These are phyloP conservation scores for Solanum virginianum DNA, from an alignment of 257 asterid genomes.

Conservation along the genomic window DNA sequence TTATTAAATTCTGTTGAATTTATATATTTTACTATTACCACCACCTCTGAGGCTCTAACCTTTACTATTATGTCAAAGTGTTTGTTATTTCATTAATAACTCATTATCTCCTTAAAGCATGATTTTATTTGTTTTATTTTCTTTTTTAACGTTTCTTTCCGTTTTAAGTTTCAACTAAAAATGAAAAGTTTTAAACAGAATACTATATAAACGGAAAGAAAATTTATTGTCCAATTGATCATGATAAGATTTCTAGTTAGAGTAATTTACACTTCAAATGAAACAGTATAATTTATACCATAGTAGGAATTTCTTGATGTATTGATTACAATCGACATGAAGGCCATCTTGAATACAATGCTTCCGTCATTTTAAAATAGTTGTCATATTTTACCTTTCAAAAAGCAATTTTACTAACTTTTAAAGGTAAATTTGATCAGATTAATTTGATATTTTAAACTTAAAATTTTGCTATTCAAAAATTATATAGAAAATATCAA, in stretches of 20 bases:
- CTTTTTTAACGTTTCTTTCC: not conserved
- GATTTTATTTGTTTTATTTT: not conserved
- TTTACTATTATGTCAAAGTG: too few relatives aligned
- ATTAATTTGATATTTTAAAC: too few relatives aligned
- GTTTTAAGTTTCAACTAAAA: not conserved
- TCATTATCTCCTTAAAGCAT: not conserved
- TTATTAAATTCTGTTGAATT: too few relatives aligned
- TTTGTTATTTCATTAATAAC: too few relatives aligned
- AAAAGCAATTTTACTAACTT: too few relatives aligned
- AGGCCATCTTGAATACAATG: not conserved
- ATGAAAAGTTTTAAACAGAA: not conserved
- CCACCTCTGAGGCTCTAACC: too few relatives aligned
- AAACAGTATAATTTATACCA: not conserved
- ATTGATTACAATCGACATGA: not conserved
- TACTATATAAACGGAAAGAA: not conserved
- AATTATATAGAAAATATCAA: rapidly evolving
- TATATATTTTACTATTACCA: too few relatives aligned
- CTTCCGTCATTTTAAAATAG: too few relatives aligned
- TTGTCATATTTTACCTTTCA: too few relatives aligned
- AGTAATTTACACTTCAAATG: not conserved
- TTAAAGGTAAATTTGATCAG: too few relatives aligned
- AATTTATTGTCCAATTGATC: not conserved
- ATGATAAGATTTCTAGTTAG: not conserved
- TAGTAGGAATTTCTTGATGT: not conserved
- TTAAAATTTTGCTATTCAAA: too few relatives aligned